These are phyloP conservation scores for Angophora floribunda DNA, from an alignment of 345 rosid species.

Conservation along the genomic window DNA sequence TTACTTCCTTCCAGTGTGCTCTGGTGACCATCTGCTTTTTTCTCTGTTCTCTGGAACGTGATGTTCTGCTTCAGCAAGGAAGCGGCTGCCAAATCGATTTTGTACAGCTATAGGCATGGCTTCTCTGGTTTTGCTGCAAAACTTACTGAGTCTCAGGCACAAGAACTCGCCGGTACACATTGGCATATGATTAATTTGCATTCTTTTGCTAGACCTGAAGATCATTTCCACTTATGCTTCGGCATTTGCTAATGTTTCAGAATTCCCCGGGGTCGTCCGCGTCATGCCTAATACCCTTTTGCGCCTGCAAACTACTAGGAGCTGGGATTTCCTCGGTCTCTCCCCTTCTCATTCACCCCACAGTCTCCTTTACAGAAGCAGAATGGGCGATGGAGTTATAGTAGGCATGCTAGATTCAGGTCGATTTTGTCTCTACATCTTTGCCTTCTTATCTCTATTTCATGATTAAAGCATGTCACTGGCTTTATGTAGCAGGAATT, in stretches of 20 bases:
- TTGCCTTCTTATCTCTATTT: not conserved
- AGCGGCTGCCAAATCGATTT: conserved; percentile 36
- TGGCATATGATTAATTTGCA: not conserved
- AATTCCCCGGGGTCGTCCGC: conserved; percentile 44
- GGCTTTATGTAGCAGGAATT: conserved; percentile 4
- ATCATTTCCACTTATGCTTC: not conserved
- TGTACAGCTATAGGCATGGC: conserved; percentile 67
- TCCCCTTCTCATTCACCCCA: conserved; percentile 19
- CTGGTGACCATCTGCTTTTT: not conserved
- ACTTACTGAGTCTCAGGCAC: conserved; percentile 52
- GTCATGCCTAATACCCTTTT: conserved; percentile 41
- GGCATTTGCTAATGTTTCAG: conserved; percentile 6
- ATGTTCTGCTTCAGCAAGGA: conserved; percentile 38
- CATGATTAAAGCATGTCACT: not conserved
- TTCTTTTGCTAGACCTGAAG: not conserved
- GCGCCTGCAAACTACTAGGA: conserved; percentile 53
- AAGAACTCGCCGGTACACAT: conserved; percentile 30
- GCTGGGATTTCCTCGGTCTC: conserved; percentile 57
- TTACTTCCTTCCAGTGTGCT: not conserved
- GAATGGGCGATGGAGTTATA: conserved; percentile 62
- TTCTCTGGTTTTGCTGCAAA: conserved; percentile 76
- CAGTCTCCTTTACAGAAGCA: conserved; percentile 30
- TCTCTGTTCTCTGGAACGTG: not conserved
- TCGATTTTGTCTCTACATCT: not conserved
- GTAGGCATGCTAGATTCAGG: conserved; percentile 62